These are phyloP conservation scores for Suhomyces tanzawaensis DNA, from an alignment of 805 yeast species.

Conservation along the genomic window DNA sequence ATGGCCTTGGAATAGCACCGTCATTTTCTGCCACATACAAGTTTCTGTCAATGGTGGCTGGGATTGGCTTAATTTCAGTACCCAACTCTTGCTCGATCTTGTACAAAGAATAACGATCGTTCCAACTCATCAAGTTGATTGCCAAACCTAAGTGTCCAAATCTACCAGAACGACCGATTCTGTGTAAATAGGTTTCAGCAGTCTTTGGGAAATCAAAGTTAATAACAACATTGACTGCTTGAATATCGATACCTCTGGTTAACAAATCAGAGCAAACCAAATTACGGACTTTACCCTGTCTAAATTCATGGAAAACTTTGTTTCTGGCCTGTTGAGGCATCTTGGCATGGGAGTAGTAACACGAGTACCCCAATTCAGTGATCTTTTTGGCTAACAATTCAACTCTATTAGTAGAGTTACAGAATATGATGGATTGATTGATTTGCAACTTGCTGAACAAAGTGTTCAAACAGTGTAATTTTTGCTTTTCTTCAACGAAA, in stretches of 20 bases:
- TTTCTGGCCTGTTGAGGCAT: constrained; percentile 98
- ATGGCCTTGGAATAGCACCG: constrained; percentile 81
- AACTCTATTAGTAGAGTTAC: constrained; percentile 95
- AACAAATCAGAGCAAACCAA: constrained; percentile 94
- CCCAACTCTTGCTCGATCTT: constrained; percentile 97
- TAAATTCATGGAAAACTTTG: constrained; percentile 96
- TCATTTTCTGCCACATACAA: constrained; percentile 84
- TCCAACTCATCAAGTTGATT: constrained; percentile 93
- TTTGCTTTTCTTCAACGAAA: constrained; percentile 96
- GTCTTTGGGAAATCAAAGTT: constrained; percentile 98
- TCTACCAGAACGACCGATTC: constrained; percentile 99
- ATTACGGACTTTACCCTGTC: constrained; percentile 97
- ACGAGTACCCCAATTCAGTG: constrained; percentile 93
- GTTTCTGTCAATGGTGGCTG: constrained; percentile 84
- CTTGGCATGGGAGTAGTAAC: constrained; percentile 94
- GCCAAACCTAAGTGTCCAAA: constrained; percentile 98
- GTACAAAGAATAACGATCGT: constrained; percentile 89
- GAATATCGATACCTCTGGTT: constrained; percentile 98
- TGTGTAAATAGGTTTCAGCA: constrained; percentile 95
- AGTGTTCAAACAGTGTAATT: constrained; percentile 92
- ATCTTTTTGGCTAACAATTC: constrained; percentile 94
- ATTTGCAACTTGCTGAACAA: constrained; percentile 90
- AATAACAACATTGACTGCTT: constrained; percentile 96
- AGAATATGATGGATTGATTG: constrained; percentile 94
- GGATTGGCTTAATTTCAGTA: constrained; percentile 95